Evolutionary conservation across 179 eudicot genomes (phyloP).

Genomic region (Nepenthes alata): DNA sequence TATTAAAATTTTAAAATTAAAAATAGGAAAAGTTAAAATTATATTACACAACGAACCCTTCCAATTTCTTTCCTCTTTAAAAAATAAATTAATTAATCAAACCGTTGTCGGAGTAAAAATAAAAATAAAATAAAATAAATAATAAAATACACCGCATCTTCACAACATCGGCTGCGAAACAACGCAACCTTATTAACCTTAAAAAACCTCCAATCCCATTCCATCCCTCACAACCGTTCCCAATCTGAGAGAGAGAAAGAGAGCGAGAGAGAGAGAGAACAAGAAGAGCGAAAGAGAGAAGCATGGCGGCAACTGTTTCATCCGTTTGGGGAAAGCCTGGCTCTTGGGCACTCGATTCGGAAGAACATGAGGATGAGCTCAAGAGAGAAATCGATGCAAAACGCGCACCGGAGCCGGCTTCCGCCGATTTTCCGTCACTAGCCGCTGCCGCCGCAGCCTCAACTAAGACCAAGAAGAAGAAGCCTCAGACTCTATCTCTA

Average conservation of each 20-base stretch:
- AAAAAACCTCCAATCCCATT: no score
- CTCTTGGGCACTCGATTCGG: constrained; percentile 91
- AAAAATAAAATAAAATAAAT: no score
- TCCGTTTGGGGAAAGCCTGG: constrained; percentile 72
- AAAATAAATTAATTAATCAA: no score
- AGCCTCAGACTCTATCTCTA: constrained; percentile 45
- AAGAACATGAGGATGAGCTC: constrained; percentile 63
- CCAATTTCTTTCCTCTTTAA: no score
- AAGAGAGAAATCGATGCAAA: constrained; percentile 14
- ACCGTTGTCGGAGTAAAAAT: no score
- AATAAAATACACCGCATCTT: no score
- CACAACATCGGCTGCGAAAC: no score
- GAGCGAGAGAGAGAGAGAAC: constrained; percentile 1
- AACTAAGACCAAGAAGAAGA: constrained; percentile 64
- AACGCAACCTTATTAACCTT: no score
- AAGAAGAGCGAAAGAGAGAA: constrained; percentile 3
- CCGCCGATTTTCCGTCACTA: constrained; percentile 58
- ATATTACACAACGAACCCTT: no score
- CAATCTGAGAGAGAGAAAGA: constrained; percentile 9
- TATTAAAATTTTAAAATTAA: no score
- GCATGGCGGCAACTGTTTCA: constrained; percentile 76
- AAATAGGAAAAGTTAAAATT: no score
- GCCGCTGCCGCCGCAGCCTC: constrained; percentile 40
- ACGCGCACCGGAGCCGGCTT: constrained; percentile 16
- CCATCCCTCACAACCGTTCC: not conserved